Percentiles rank a stretch among this genome's conserved stretches.
phyloP scores from a whole-genome alignment of 345 rosid genomes.

The Carallia pectinifolia region DNA sequence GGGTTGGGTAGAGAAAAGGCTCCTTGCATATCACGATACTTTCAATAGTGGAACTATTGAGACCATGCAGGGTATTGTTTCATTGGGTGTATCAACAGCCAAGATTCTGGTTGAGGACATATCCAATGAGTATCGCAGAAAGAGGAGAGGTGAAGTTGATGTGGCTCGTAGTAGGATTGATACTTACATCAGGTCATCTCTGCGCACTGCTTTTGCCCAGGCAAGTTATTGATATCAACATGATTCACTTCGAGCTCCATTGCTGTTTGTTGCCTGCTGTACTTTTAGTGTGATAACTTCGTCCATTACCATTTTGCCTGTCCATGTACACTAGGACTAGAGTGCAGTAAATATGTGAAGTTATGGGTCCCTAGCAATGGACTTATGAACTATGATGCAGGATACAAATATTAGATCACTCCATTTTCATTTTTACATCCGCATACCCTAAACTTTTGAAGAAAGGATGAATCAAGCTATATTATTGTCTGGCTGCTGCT shows the following conservation, averaged over 20 bases:
- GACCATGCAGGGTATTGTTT: conserved; percentile 82
- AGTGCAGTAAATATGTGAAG: background rate
- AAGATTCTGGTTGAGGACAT: conserved; percentile 91
- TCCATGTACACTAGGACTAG: background rate
- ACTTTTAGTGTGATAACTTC: conserved; percentile 5
- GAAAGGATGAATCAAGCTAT: no score
- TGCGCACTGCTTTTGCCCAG: conserved; percentile 98
- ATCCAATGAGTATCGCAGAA: conserved; percentile 89
- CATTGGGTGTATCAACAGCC: conserved; percentile 84
- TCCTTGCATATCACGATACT: conserved; percentile 95
- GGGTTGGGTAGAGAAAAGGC: conserved; percentile 98
- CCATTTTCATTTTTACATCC: no score
- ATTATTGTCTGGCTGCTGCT: no score
- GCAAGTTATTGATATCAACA: conserved; percentile 44
- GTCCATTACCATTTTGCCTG: background rate
- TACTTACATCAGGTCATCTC: conserved; percentile 93
- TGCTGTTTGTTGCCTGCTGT: background rate
- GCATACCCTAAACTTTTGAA: no score
- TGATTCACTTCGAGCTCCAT: conserved; percentile 1
- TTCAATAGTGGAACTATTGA: conserved; percentile 64
- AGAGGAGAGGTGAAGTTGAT: conserved; percentile 80
- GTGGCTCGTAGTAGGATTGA: conserved; percentile 81
- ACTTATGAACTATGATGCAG: no score
- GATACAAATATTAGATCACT: no score
- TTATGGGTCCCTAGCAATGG: conserved; percentile 5